phyloP scores from a whole-genome alignment of 345 rosid genomes.

The Linum trigynum region DNA sequence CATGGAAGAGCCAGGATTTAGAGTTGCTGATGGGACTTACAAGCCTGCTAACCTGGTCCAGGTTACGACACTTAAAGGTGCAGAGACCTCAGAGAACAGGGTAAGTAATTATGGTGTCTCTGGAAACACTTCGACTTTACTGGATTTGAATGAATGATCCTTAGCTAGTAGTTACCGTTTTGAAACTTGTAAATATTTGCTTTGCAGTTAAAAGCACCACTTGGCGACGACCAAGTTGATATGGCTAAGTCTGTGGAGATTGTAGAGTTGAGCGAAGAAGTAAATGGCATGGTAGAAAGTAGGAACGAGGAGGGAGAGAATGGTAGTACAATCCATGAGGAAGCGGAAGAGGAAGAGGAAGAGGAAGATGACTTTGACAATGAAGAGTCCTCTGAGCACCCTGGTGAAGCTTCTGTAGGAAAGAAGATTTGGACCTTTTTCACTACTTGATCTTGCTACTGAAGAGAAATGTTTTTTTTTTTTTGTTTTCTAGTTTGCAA shows the following conservation, averaged over 20 bases:
- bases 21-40: constrained; percentile 20
- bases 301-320: constrained; percentile 25
- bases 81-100: constrained; percentile 29
- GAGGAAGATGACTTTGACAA: constrained; percentile 27
- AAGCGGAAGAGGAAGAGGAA: constrained; percentile 14
- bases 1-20: constrained; percentile 17
- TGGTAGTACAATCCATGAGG: constrained; percentile 38
- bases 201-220: constrained; percentile 31
- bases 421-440: constrained; percentile 85
- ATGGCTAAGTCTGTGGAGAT: constrained; percentile 26
- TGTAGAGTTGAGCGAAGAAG: constrained; percentile 36
- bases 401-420: constrained; percentile 53
- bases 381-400: constrained; percentile 43
- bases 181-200: constrained; percentile 1
- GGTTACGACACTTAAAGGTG: constrained; percentile 25
- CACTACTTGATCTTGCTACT: constrained; percentile 33
- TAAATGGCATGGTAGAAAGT: constrained; percentile 24
- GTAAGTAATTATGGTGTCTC: constrained; percentile 27
- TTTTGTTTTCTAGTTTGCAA: too few relatives aligned
- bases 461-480: too few relatives aligned
- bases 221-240: constrained; percentile 22
- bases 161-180: background rate
- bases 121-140: constrained; percentile 2
- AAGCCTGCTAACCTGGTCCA: constrained; percentile 30
- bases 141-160: background rate